These are phyloP conservation scores for Ganoderma lingzhi DNA, from an alignment of 1,284 basidiomycete species.

Conservation along the genomic window DNA sequence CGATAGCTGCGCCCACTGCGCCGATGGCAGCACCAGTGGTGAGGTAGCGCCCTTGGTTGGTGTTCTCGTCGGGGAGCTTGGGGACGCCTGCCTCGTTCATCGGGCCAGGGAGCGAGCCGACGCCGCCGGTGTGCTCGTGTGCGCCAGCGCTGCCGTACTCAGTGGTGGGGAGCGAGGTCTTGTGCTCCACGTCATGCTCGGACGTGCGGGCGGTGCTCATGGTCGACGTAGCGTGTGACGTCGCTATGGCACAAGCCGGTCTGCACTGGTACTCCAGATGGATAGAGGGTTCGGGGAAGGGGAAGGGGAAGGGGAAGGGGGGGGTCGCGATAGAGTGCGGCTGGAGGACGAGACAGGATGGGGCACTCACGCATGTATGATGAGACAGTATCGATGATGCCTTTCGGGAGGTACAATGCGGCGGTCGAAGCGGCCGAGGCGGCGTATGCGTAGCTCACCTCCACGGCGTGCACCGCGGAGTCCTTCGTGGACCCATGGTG, in stretches of 20 bases:
- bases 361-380: conserved; percentile 39
- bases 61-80: conserved; percentile 49
- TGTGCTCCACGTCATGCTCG: conserved; percentile 37
- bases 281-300: neutral
- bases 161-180: conserved; percentile 37
- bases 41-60: conserved; percentile 23
- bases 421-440: conserved; percentile 37
- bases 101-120: conserved; percentile 49
- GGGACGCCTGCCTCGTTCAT: conserved; percentile 48
- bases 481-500: conserved; percentile 15
- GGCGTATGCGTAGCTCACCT: conserved; percentile 28
- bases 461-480: conserved; percentile 24
- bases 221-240: conserved; percentile 20
- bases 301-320: too few species aligned
- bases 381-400: conserved; percentile 38
- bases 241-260: conserved; percentile 9
- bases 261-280: neutral
- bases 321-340: neutral
- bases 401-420: conserved; percentile 37
- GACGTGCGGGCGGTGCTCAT: conserved; percentile 37
- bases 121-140: conserved; percentile 44
- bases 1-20: conserved; percentile 21
- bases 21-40: conserved; percentile 25
- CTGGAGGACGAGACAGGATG: neutral
- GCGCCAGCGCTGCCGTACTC: conserved; percentile 39